These are phyloP conservation scores for Gloeopeniophorella convolvens DNA, from an alignment of 768 basidiomycete genomes.

Conservation along the genomic window DNA sequence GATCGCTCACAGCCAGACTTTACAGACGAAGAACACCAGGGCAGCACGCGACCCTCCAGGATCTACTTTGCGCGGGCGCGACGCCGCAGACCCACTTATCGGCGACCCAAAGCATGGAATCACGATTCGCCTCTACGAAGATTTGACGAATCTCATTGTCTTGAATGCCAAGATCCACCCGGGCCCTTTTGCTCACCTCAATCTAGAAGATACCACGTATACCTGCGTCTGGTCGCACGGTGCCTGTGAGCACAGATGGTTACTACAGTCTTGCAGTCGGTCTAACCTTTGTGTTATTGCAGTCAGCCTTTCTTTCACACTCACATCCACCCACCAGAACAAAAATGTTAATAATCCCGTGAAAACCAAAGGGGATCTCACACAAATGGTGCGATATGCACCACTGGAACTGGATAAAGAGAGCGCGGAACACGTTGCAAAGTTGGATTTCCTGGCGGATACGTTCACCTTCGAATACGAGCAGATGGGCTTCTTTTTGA, in stretches of 20 bases:
- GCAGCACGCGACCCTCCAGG: conserved; percentile 34
- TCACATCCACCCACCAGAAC: conserved; percentile 14
- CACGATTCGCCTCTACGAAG: conserved; percentile 76
- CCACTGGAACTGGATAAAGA: conserved; percentile 65
- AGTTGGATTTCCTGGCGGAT: conserved; percentile 52
- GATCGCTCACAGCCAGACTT: conserved; percentile 45
- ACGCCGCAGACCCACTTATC: conserved; percentile 28
- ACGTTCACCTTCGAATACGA: conserved; percentile 63
- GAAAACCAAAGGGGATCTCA: conserved; percentile 34
- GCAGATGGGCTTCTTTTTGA: conserved; percentile 63
- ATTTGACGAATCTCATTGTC: conserved; percentile 75
- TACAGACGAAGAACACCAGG: conserved; percentile 34
- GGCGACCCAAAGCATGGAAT: conserved; percentile 53
- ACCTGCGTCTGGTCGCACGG: conserved; percentile 59
- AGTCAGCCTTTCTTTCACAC: conserved; percentile 40
- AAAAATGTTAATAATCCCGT: conserved; percentile 26
- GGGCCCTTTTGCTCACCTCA: conserved; percentile 31
- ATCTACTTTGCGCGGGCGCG: conserved; percentile 31
- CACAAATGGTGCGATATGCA: conserved; percentile 49
- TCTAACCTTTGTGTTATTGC: too few species aligned
- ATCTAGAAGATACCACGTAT: conserved; percentile 54
- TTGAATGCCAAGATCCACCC: conserved; percentile 49
- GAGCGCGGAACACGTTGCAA: conserved; percentile 44
- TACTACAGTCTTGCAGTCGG: too few species aligned
- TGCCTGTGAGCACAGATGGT: conserved; percentile 13